Conservation (phyloP, 169 alveolate genomes). For the Eimeria nieschulzi region DNA sequence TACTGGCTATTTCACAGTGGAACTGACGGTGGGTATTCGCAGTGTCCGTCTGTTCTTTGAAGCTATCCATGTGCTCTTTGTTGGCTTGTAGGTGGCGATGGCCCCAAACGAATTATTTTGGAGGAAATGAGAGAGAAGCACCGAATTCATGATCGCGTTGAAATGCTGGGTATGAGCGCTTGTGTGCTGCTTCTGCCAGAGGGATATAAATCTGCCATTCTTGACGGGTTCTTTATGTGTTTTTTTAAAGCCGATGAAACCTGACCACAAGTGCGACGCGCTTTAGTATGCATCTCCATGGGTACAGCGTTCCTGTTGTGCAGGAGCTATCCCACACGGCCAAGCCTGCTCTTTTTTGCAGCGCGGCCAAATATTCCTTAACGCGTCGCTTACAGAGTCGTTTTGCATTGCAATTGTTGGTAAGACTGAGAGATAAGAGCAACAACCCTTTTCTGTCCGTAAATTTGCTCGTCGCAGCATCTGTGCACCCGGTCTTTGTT, state of each 20-base stretch:
- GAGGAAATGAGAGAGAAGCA: constrained; percentile 95
- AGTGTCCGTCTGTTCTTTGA: neutral
- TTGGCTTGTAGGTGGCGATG: constrained; percentile 96
- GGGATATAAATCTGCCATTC: no score
- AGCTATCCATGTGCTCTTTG: neutral
- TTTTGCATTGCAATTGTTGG: constrained; percentile 97
- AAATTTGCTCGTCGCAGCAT: no score
- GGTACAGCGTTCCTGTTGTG: neutral
- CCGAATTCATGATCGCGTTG: constrained; percentile 94
- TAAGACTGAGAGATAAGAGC: constrained; percentile 35
- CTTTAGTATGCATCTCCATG: neutral
- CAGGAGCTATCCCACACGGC: constrained; percentile 93
- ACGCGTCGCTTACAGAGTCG: constrained; percentile 98
- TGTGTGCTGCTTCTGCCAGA: no score
- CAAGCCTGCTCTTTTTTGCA: constrained; percentile 94
- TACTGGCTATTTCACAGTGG: neutral
- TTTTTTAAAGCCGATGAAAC: neutral
- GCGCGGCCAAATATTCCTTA: constrained; percentile 98
- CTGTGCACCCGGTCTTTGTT: no score
- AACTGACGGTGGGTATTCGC: neutral
- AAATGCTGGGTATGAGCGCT: constrained; percentile 85
- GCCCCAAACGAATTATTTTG: constrained; percentile 93
- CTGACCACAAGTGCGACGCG: neutral
- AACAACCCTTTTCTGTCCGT: no score
- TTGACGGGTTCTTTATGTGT: neutral